A percentile compares a stretch with the other conserved stretches of the same genome.
Evolutionary conservation across 306 rosid species (phyloP).

Genomic region (Cajanus cajan): DNA sequence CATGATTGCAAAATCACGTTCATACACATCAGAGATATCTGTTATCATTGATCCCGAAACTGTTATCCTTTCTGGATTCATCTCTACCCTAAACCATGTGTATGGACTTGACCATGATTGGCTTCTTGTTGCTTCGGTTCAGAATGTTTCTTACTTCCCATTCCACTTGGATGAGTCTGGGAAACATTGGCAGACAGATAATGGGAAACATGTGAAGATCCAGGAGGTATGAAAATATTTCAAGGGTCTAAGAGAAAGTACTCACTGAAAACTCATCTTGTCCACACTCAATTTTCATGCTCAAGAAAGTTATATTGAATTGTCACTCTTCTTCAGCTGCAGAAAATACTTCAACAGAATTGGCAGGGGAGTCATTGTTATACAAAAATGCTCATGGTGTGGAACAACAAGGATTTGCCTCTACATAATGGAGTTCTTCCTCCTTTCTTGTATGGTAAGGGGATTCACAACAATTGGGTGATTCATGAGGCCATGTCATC

Average conservation of each 20-base stretch:
- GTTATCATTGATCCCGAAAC: conserved; percentile 71
- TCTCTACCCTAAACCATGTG: conserved; percentile 62
- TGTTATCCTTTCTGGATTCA: conserved; percentile 64
- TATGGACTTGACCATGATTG: conserved; percentile 64
- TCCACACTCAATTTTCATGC: background rate
- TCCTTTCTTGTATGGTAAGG: conserved; percentile 79
- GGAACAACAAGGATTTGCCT: conserved; percentile 74
- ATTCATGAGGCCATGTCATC: conserved; percentile 77
- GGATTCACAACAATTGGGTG: conserved; percentile 77
- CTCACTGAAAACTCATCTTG: background rate
- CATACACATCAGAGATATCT: conserved; percentile 58
- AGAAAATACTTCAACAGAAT: conserved; percentile 48
- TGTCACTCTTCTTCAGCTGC: conserved; percentile 50
- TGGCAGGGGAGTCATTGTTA: conserved; percentile 54
- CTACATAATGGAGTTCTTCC: conserved; percentile 89
- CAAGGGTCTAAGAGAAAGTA: background rate
- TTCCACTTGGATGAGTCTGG: conserved; percentile 56
- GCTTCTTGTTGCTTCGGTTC: conserved; percentile 78
- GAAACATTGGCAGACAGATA: conserved; percentile 48
- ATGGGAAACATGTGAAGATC: conserved; percentile 40
- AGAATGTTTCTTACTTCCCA: conserved; percentile 59
- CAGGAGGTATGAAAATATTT: conserved; percentile 58
- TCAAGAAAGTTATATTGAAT: conserved; percentile 31
- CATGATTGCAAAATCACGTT: conserved; percentile 66
- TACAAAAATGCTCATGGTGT: conserved; percentile 64